Percentiles rank a stretch among this genome's conserved stretches.
Conservation (phyloP, 306 rosid genomes). For the Dryas octopetala region DNA sequence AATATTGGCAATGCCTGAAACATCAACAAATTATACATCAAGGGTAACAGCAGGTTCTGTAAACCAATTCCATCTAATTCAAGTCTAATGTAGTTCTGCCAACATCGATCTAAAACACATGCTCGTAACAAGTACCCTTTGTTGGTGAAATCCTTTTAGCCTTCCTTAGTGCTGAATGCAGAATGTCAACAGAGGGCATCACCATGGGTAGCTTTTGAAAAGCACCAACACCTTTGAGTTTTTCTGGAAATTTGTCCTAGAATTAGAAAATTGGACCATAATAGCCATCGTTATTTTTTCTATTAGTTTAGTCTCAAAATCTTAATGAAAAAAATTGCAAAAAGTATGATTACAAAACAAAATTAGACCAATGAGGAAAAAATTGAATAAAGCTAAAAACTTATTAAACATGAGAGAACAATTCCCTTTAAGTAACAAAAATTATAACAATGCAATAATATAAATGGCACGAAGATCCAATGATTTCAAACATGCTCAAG, state of each 20-base stretch:
- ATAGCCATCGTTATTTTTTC: background rate
- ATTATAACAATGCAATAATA: background rate
- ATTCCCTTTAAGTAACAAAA: background rate
- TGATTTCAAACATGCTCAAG: background rate
- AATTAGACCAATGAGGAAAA: background rate
- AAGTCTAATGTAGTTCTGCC: slow-evolving; percentile 13
- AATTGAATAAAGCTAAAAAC: background rate
- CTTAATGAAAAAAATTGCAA: background rate
- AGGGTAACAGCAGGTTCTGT: slow-evolving; percentile 19
- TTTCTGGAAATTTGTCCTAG: slow-evolving; percentile 52
- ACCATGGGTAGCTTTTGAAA: slow-evolving; percentile 96
- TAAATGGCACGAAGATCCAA: background rate
- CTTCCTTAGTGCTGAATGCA: slow-evolving; percentile 78
- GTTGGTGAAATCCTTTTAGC: slow-evolving; percentile 73
- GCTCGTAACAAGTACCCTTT: slow-evolving; percentile 52
- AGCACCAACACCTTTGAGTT: slow-evolving; percentile 68
- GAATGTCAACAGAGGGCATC: slow-evolving; percentile 83
- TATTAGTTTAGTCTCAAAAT: background rate
- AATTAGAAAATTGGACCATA: slow-evolving; percentile 23
- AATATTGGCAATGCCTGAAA: slow-evolving; percentile 73
- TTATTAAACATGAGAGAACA: background rate
- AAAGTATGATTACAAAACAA: background rate
- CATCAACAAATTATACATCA: slow-evolving; percentile 27
- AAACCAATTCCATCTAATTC: background rate
- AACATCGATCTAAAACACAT: slow-evolving; percentile 20